Evolutionary conservation across 148 eudicot species (phyloP), one percentile per base, ranked within the genome.

Genomic region (Agrostemma githago): DNA sequence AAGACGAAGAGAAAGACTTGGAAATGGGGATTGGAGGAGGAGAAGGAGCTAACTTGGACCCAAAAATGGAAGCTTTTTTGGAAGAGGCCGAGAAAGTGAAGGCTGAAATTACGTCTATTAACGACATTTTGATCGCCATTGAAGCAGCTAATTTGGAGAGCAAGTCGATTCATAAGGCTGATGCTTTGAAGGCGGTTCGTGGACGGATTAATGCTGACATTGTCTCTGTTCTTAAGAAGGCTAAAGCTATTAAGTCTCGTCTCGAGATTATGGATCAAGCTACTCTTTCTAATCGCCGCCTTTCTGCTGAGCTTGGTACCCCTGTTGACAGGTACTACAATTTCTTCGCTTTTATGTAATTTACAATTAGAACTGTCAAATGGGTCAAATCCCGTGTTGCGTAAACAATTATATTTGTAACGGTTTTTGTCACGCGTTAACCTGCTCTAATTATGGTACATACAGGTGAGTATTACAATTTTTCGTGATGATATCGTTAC

Each of bases 81-180:
- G 89, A 85, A 70, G 97, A 94, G 56, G 98, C 98, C 2, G 98
- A 94, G 81, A 82, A 78, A 17, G 96, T 89, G 73, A 91, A 89
- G 73, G 74, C 66, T 4, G 93, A 91, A 67, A 94, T 94, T 76
- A 79, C 64, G 41, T 72, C 87, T 8, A 88, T 94, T 66, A 41
- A 83, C 46, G 96, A 85, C 1, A 82, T 86, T 54, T 37, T 94
- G 43, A 72, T 41, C 5, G 83, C 79, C 3, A 70, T 94, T 1
- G 87, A 94, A 20, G 78, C 81, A 8, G 44, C 85, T 20, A 84
- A 87, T 69, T 89, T 88, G n/a, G 93, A 88, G 70, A 74, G 86
- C 71, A 94, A 89, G 67, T 79, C 92, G 0, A 44, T 88, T 15
- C 98, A 91, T 76, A 94, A 89, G 38, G 89, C 93, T 0, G 98